Percentiles rank a stretch among this genome's conserved stretches.
These are phyloP conservation scores for Domatiomyces globalis DNA, from an alignment of 2,329 filamentous ascomycete genomes.

Conservation along the genomic window DNA sequence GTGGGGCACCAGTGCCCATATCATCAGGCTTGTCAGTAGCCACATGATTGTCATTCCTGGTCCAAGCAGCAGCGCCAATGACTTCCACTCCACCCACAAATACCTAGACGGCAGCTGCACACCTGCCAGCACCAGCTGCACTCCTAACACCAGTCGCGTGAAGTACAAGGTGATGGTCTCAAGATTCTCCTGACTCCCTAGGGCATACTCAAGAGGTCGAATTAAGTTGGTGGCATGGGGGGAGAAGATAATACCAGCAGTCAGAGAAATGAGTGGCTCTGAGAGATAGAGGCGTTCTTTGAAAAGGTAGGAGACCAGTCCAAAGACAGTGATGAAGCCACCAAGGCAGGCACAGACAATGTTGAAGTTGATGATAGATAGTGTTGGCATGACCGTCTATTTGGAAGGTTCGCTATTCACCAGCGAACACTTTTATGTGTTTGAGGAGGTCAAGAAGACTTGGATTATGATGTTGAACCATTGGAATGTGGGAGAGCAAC, in stretches of 20 bases:
- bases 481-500: not conserved
- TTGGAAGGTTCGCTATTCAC: not conserved
- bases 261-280: constrained; percentile 72
- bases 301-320: constrained; percentile 72
- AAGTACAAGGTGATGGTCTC: constrained; percentile 69
- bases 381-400: constrained; percentile 38
- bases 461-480: not conserved
- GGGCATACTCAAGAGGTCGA: constrained; percentile 60
- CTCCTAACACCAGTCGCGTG: constrained; percentile 70
- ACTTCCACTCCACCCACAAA: constrained; percentile 62
- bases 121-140: constrained; percentile 78
- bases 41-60: constrained; percentile 82
- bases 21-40: constrained; percentile 61
- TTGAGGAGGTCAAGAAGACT: not conserved
- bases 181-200: constrained; percentile 42
- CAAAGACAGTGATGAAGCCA: constrained; percentile 81
- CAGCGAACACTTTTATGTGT: not conserved
- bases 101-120: constrained; percentile 79
- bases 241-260: constrained; percentile 66
- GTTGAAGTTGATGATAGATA: constrained; percentile 65
- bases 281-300: constrained; percentile 87
- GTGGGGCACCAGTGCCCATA: constrained; percentile 62
- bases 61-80: constrained; percentile 59
- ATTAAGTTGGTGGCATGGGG: constrained; percentile 65
- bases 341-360: constrained; percentile 67